phyloP scores from a whole-genome alignment of 345 rosid genomes.

The Sonneratia alba region DNA sequence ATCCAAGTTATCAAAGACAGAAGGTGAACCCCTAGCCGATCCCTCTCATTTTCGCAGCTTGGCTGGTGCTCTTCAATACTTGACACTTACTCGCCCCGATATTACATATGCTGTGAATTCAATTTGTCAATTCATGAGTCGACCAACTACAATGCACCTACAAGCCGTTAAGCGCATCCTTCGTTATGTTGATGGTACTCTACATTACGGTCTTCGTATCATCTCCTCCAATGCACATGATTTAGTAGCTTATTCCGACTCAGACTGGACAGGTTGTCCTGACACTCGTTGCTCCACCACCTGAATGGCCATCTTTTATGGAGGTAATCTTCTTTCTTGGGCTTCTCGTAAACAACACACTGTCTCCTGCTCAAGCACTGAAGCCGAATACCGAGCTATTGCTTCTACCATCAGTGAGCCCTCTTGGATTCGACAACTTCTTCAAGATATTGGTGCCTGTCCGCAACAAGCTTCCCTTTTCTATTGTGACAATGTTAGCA shows the following conservation, averaged over 20 bases:
- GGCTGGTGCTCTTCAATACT: background rate
- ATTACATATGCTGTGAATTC: background rate
- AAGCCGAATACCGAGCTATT: background rate
- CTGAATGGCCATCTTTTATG: background rate
- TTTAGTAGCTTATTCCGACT: background rate
- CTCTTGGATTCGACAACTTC: background rate
- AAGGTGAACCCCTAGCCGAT: background rate
- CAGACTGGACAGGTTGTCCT: background rate
- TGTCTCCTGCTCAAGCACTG: background rate
- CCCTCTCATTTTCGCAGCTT: background rate
- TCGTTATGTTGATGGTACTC: background rate
- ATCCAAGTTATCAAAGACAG: background rate
- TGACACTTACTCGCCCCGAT: background rate
- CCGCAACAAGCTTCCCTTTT: rapidly evolving
- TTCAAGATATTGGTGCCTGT: background rate
- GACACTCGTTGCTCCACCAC: background rate
- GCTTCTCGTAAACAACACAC: background rate
- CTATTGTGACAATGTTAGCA: background rate
- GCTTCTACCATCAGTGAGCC: background rate
- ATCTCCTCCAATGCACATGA: too few relatives aligned
- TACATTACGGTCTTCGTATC: background rate
- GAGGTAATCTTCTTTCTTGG: background rate
- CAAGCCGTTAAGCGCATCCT: background rate
- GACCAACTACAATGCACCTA: background rate
- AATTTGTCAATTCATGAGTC: background rate